phyloP scores from a whole-genome alignment of 345 rosid species.

The Citrus sinensis region DNA sequence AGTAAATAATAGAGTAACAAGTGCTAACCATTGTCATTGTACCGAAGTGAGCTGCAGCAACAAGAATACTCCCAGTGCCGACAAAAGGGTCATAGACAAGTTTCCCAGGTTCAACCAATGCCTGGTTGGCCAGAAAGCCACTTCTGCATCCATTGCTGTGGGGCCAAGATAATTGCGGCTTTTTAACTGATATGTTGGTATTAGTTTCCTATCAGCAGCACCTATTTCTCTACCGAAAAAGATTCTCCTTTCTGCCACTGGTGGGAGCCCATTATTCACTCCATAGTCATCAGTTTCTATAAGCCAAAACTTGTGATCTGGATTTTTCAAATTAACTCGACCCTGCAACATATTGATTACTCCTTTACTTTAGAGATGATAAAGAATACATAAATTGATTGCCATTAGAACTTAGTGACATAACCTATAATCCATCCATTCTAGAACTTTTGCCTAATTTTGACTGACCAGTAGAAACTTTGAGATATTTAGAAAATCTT shows the following conservation, averaged over 20 bases:
- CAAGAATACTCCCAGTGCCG: constrained; percentile 95
- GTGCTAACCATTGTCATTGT: constrained; percentile 80
- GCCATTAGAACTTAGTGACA: neutral
- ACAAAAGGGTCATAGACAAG: constrained; percentile 94
- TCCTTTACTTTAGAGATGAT: constrained; percentile 6
- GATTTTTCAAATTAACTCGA: constrained; percentile 62
- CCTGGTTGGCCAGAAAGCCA: constrained; percentile 99
- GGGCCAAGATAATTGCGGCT: constrained; percentile 90
- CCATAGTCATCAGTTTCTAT: constrained; percentile 84
- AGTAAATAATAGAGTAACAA: neutral
- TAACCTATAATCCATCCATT: neutral
- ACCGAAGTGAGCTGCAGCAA: constrained; percentile 90
- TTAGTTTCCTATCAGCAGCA: constrained; percentile 79
- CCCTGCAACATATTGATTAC: constrained; percentile 51
- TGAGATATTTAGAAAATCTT: neutral
- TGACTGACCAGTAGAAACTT: neutral
- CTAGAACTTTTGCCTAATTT: neutral
- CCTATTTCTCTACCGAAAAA: constrained; percentile 95
- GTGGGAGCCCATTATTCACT: constrained; percentile 84
- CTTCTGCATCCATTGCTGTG: constrained; percentile 98
- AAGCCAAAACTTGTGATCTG: constrained; percentile 79
- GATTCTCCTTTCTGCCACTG: constrained; percentile 58
- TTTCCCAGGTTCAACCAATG: constrained; percentile 68
- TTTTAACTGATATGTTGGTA: constrained; percentile 85
- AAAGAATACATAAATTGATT: neutral